Evolutionary conservation across 371 early-diverging fungal genomes (phyloP), one percentile per base, ranked within the genome.

Genomic region (Mucor plumbeus): DNA sequence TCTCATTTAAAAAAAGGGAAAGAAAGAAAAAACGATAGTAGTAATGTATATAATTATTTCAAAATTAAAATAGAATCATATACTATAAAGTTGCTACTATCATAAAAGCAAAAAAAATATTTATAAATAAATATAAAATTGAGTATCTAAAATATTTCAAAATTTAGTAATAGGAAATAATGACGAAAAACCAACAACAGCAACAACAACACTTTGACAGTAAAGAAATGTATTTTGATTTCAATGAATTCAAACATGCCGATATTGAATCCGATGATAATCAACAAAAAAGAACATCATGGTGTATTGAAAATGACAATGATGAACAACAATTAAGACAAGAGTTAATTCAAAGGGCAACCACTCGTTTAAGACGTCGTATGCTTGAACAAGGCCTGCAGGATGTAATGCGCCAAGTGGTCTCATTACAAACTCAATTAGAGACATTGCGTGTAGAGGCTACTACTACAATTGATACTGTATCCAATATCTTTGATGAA

Each of bases 401-500:
- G 21, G 67, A 77, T 38, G 68, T 82, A 5, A 75, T 74, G 71
- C 56, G 48, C 5, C 59, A 71, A 54, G 60, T 77, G 3, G 64
- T 69, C 54, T 61, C 63, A 11, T 39, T 69, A 31, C 76, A 79
- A 48, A 61, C 71, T 38, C 69, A 77, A 34, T 50, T 77, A 15
- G 79, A 77, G 44, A 41, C 68, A 9, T 39, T 82, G 31, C 74
- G 71, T 54, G 48, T 72, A 9, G 78, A 79, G 35, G 56, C 79
- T 15, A 56, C 69, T 0, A 69, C 76, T 10, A 79, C 79, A 4
- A 75, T 77, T 5, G 71, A 71, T 35, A 74, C 72, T 14, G 65
- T 81, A 11, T 19, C 67, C 19, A 65, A 68, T 26, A 67, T 76
- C 0, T 62, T 66, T 19, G 62, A 66, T 10, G 64, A 69, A 31